A percentile compares a stretch with the other conserved stretches of the same genome.
These are phyloP conservation scores for Silene latifolia DNA, from an alignment of 148 eudicot genomes.

Conservation along the genomic window DNA sequence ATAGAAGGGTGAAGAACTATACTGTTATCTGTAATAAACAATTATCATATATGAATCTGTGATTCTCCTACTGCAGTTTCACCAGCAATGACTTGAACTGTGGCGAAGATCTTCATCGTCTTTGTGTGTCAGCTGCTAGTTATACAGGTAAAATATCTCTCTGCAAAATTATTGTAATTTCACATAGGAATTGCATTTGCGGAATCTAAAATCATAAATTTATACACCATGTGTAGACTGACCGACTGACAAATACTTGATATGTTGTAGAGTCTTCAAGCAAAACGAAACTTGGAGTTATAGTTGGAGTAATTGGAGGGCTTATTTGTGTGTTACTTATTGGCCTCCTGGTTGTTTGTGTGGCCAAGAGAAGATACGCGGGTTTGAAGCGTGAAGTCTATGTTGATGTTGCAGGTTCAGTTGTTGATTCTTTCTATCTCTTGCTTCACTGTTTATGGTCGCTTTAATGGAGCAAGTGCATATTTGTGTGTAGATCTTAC, in stretches of 20 bases:
- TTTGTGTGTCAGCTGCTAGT: constrained; percentile 58
- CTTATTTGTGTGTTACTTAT: constrained; percentile 47
- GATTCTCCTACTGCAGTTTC: constrained; percentile 52
- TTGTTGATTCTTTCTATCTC: background rate
- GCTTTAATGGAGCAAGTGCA: background rate
- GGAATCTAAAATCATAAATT: background rate
- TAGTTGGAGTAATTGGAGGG: constrained; percentile 63
- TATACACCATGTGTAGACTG: constrained; percentile 3
- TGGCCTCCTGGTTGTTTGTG: constrained; percentile 48
- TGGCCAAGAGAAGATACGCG: constrained; percentile 55
- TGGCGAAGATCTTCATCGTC: constrained; percentile 45
- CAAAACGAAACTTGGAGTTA: constrained; percentile 54
- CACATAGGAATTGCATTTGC: background rate
- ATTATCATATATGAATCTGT: constrained; percentile 11
- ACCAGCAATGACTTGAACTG: constrained; percentile 72
- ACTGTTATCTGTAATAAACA: constrained; percentile 6
- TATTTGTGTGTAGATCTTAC: background rate
- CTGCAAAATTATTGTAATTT: background rate
- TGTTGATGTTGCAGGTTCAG: constrained; percentile 89
- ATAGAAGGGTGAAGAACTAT: background rate
- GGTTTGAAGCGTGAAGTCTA: constrained; percentile 69
- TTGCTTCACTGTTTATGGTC: background rate
- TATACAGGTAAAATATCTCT: constrained; percentile 17
- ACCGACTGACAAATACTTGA: constrained; percentile 12
- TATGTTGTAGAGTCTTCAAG: constrained; percentile 49